Evolutionary conservation across 2,329 filamentous ascomycete genomes (phyloP).

Genomic region (Fusarium subglutinans): DNA sequence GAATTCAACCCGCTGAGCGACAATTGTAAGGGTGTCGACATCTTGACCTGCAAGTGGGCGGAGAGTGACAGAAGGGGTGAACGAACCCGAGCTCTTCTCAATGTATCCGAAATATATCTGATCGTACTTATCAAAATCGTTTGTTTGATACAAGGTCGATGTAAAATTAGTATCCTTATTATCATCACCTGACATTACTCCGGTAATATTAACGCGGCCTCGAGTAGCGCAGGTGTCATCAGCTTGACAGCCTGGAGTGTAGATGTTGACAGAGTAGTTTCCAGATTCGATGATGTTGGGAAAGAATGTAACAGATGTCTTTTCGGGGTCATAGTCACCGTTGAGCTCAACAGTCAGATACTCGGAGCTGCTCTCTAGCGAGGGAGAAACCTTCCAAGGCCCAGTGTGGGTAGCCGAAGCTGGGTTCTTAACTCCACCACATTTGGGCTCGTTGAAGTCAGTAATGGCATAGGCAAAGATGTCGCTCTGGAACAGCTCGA

Average conservation of each 20-base stretch:
- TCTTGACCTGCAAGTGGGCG: conserved; percentile 72
- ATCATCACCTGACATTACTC: conserved; percentile 67
- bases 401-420: conserved; percentile 77
- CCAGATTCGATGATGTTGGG: conserved; percentile 90
- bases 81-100: conserved; percentile 76
- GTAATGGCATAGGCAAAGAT: conserved; percentile 87
- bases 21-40: conserved; percentile 73
- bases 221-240: conserved; percentile 80
- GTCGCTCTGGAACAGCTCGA: conserved; percentile 87
- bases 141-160: conserved; percentile 83
- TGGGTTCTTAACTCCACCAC: conserved; percentile 67
- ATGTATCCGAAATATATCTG: conserved; percentile 87
- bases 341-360: conserved; percentile 78
- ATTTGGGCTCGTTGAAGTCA: conserved; percentile 88
- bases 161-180: conserved; percentile 59
- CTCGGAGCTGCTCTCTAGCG: conserved; percentile 74
- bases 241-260: conserved; percentile 88
- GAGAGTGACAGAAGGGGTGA: conserved; percentile 83
- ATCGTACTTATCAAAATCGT: conserved; percentile 97
- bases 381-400: conserved; percentile 76
- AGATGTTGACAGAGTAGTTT: conserved; percentile 90
- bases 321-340: conserved; percentile 62
- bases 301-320: conserved; percentile 77
- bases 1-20: conserved; percentile 90
- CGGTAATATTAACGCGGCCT: conserved; percentile 85